Evolutionary conservation across 352 stramenopile species (phyloP).

Genomic region (Phytophthora nicotianae): DNA sequence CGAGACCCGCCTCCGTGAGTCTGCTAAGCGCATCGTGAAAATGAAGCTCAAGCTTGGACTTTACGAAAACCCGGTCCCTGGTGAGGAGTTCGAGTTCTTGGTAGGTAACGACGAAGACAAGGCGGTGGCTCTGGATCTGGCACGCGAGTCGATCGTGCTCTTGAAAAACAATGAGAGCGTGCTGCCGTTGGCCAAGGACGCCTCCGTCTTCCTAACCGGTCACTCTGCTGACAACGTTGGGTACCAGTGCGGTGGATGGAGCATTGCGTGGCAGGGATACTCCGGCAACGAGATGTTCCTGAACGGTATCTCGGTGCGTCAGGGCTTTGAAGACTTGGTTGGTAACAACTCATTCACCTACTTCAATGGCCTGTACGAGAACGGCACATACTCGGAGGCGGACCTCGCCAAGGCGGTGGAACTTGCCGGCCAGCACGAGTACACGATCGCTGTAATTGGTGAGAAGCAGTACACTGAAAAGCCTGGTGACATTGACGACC

Average conservation of each 20-base stretch:
- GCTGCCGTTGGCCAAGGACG: slow-evolving; percentile 44
- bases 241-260: slow-evolving; percentile 75
- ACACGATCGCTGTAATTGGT: slow-evolving; percentile 76
- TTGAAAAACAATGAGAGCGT: slow-evolving; percentile 72
- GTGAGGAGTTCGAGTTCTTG: slow-evolving; percentile 35
- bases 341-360: slow-evolving; percentile 33
- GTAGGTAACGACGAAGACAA: slow-evolving; percentile 58
- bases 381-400: slow-evolving; percentile 46
- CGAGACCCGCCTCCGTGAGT: slow-evolving; percentile 51
- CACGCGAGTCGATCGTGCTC: slow-evolving; percentile 75
- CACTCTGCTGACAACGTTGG: slow-evolving; percentile 65
- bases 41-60: slow-evolving; percentile 71
- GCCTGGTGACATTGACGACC: slow-evolving; percentile 78
- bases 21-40: slow-evolving; percentile 62
- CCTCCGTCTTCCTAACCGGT: slow-evolving; percentile 61
- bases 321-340: slow-evolving; percentile 47
- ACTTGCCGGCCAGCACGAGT: slow-evolving; percentile 45
- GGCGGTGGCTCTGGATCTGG: slow-evolving; percentile 54
- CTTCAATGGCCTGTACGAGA: slow-evolving; percentile 61
- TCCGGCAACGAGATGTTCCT: slow-evolving; percentile 61
- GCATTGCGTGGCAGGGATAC: slow-evolving; percentile 80
- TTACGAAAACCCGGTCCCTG: slow-evolving; percentile 63
- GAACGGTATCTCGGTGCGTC: slow-evolving; percentile 54
- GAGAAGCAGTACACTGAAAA: slow-evolving; percentile 85
- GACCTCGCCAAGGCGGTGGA: slow-evolving; percentile 57